Conservation (phyloP, 768 basidiomycete genomes). For the Panus rudis region DNA sequence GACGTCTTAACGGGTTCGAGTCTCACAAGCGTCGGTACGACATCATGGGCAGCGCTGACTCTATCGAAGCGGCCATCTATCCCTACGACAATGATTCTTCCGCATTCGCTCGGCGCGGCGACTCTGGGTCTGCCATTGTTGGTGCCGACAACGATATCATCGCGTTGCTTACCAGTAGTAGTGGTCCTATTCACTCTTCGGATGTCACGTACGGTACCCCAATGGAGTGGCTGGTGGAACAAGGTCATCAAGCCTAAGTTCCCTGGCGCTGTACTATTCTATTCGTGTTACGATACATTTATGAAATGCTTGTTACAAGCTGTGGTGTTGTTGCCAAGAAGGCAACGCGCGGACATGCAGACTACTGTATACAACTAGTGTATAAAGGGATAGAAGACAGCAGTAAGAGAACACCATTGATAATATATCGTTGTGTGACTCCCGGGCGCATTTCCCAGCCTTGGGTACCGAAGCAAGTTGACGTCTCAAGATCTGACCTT, state of each 20-base stretch:
- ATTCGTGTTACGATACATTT: no score
- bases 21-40: slow-evolving; percentile 15
- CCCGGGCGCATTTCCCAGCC: no score
- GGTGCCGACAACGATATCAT: slow-evolving; percentile 17
- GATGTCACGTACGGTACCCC: slow-evolving; percentile 24
- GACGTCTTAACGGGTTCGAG: slow-evolving; percentile 13
- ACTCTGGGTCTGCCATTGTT: slow-evolving; percentile 16
- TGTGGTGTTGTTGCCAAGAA: no score
- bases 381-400: no score
- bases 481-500: no score
- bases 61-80: slow-evolving; percentile 15
- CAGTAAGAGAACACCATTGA: no score
- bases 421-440: no score
- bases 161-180: slow-evolving; percentile 24
- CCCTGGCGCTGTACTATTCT: slow-evolving; percentile 17
- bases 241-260: slow-evolving; percentile 9
- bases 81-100: slow-evolving; percentile 16
- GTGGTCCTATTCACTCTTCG: slow-evolving; percentile 12
- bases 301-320: no score
- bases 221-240: slow-evolving; percentile 11
- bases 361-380: no score
- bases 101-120: slow-evolving; percentile 13
- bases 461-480: no score
- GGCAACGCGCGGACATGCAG: no score
- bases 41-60: slow-evolving; percentile 12